phyloP scores from a whole-genome alignment of 139 green algal species.

The Ettlia oleoabundans region DNA sequence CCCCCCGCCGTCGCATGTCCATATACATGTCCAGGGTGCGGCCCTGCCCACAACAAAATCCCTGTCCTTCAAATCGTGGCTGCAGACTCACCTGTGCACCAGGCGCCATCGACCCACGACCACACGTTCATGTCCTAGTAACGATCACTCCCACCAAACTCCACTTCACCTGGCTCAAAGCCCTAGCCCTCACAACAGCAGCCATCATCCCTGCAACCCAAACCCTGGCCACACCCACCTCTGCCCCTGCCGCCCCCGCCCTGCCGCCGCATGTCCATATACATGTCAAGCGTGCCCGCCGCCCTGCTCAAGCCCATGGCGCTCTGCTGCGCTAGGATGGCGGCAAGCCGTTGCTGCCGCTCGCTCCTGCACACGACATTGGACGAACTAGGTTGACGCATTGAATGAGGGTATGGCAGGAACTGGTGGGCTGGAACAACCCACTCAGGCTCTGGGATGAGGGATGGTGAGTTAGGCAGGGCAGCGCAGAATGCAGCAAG shows the following conservation, averaged over 20 bases:
- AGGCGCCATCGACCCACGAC: no score
- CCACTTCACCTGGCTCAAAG: no score
- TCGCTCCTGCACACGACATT: neutral
- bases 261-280: conserved; percentile 11
- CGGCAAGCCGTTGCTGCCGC: conserved; percentile 39
- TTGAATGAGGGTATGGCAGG: neutral
- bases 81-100: no score
- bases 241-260: neutral
- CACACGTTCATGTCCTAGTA: no score
- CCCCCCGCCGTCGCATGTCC: conserved; percentile 10
- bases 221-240: neutral
- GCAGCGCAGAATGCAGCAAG: no score
- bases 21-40: conserved; percentile 44
- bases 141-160: no score
- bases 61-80: no score
- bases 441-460: no score
- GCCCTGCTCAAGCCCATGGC: conserved; percentile 38
- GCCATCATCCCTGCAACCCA: neutral
- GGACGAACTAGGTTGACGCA: neutral
- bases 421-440: no score
- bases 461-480: neutral
- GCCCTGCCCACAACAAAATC: conserved; percentile 29
- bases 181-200: neutral
- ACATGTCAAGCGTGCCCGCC: conserved; percentile 46
- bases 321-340: conserved; percentile 36